Evolutionary conservation across 139 green algal genomes (phyloP).

Genomic region (Edaphochlamys debaryana): DNA sequence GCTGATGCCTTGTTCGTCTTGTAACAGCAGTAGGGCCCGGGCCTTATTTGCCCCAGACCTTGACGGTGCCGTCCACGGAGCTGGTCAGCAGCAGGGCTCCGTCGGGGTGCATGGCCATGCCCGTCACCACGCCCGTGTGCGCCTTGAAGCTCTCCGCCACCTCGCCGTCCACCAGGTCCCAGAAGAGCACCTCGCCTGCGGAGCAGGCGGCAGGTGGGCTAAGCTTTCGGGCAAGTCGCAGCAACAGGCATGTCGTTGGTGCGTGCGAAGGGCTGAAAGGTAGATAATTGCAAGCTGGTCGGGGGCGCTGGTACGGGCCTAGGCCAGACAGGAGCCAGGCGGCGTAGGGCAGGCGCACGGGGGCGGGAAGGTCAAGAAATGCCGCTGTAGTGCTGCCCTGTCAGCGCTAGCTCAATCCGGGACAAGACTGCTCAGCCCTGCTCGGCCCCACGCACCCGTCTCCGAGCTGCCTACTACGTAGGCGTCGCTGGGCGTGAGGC

Average conservation of each 20-base stretch:
- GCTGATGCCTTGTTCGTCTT: too few species aligned
- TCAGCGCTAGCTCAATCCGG: too few species aligned
- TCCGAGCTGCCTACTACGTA: conserved; percentile 83
- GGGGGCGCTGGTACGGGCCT: too few species aligned
- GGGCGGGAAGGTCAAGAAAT: too few species aligned
- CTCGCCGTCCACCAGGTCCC: conserved; percentile 85
- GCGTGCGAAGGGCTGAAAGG: too few species aligned
- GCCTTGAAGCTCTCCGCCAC: conserved; percentile 74
- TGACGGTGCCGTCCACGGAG: conserved; percentile 80
- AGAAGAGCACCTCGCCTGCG: conserved; percentile 84
- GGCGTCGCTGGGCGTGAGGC: conserved; percentile 79
- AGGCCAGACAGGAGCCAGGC: too few species aligned
- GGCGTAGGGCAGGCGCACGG: too few species aligned
- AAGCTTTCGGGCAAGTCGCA: background rate
- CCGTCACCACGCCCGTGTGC: conserved; percentile 77
- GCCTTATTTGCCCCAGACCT: conserved; percentile 63
- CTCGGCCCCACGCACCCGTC: conserved; percentile 66
- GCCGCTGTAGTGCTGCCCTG: too few species aligned
- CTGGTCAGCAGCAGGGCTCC: conserved; percentile 77
- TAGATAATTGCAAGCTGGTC: too few species aligned
- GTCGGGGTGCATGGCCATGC: conserved; percentile 79
- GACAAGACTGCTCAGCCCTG: too few species aligned
- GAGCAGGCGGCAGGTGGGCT: background rate
- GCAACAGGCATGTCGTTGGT: too few species aligned
- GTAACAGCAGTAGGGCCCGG: too few species aligned